Percentiles rank a stretch among this genome's conserved stretches.
These are phyloP conservation scores for Tephrocybe sp. DNA, from an alignment of 768 basidiomycete species.

Conservation along the genomic window DNA sequence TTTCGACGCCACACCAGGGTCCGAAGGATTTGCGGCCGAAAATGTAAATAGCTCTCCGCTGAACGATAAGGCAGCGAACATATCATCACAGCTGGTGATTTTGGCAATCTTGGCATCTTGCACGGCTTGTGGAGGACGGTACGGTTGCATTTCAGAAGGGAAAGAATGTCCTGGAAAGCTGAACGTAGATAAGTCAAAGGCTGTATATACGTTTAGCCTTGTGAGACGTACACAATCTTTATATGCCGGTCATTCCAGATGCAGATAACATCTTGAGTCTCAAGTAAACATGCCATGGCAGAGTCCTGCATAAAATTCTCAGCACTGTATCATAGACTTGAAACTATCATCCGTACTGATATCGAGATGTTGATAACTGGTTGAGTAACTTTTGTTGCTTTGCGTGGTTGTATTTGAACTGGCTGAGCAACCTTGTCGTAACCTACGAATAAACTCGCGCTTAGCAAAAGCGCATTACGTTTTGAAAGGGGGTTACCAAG, in stretches of 20 bases:
- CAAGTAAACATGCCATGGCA: conserved; percentile 79
- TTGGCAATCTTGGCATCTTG: conserved; percentile 75
- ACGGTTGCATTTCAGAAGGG: conserved; percentile 72
- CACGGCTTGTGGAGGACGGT: conserved; percentile 78
- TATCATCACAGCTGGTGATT: conserved; percentile 74
- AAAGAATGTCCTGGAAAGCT: conserved; percentile 81
- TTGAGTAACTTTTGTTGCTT: conserved; percentile 75
- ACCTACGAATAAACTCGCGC: conserved; percentile 37
- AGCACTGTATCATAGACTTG: neutral
- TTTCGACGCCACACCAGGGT: conserved; percentile 31
- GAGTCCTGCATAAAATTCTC: conserved; percentile 53
- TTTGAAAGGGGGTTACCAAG: conserved; percentile 60
- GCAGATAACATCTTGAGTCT: conserved; percentile 80
- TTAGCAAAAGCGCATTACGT: neutral
- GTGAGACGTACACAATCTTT: conserved; percentile 62
- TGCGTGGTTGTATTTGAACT: conserved; percentile 74
- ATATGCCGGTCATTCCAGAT: conserved; percentile 75
- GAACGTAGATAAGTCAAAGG: neutral
- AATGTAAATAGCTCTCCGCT: conserved; percentile 95
- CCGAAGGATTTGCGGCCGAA: conserved; percentile 36
- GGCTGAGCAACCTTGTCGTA: conserved; percentile 77
- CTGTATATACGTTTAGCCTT: neutral
- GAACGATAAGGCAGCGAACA: conserved; percentile 79
- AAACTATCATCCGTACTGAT: conserved; percentile 50
- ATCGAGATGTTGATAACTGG: conserved; percentile 73